These are phyloP conservation scores for Zea mays DNA, from an alignment of 176 grass and related monocot species.

Conservation along the genomic window Zm-B73-REFERENCE-NAM-5.0 NC_050104.1:19342001-19342500, in stretches of 20 bases:
- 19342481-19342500: not conserved
- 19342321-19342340: not conserved
- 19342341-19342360: not conserved
- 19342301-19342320: not conserved
- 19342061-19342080: not conserved
- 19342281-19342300: not conserved
- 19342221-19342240: not conserved
- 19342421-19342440: not conserved
- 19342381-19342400: not conserved
- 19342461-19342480: not conserved
- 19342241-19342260: not conserved
- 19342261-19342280: not conserved
- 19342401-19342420: not conserved
- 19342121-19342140: not conserved
- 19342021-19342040: not conserved
- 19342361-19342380: not conserved
- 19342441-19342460: not conserved
- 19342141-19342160: not conserved
- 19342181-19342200: not conserved
- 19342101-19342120: not conserved
- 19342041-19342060: not conserved
- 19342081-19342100: not conserved
- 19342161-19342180: not conserved
- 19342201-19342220: not conserved
- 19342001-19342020: not conserved